These are phyloP conservation scores for Telopea speciosissima DNA, from an alignment of 177 flowering plant genomes.

Conservation along the genomic window DNA sequence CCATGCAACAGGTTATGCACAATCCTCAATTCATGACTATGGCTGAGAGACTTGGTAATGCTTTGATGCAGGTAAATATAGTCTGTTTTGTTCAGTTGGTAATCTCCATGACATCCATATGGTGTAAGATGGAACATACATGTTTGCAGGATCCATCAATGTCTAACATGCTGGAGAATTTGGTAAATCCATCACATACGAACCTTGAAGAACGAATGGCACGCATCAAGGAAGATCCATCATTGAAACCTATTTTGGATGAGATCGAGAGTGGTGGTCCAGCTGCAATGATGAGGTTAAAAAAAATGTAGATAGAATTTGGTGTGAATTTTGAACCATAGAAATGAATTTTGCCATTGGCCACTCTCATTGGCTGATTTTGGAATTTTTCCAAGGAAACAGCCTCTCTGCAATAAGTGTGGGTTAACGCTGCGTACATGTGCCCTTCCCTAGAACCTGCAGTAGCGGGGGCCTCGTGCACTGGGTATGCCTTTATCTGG, in stretches of 20 bases:
- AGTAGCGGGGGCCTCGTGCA: too few species aligned
- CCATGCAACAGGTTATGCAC: slow-evolving; percentile 97
- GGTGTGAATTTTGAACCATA: too few species aligned
- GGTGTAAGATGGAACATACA: neutral
- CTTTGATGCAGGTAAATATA: slow-evolving; percentile 70
- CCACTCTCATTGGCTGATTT: too few species aligned
- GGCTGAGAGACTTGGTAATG: slow-evolving; percentile 96
- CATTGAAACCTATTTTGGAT: slow-evolving; percentile 77
- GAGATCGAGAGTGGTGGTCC: slow-evolving; percentile 94
- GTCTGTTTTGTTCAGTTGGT: neutral
- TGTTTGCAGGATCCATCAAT: slow-evolving; percentile 80
- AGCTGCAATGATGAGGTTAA: slow-evolving; percentile 96
- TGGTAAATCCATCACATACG: slow-evolving; percentile 58
- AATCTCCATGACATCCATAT: neutral
- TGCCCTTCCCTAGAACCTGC: too few species aligned
- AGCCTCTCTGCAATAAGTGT: too few species aligned
- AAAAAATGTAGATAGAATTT: too few species aligned
- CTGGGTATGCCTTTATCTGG: too few species aligned
- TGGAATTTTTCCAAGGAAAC: too few species aligned
- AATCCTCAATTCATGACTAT: slow-evolving; percentile 93
- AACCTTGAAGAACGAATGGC: slow-evolving; percentile 85
- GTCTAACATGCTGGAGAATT: slow-evolving; percentile 70
- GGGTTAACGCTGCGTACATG: too few species aligned
- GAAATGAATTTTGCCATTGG: too few species aligned
- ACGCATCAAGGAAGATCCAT: slow-evolving; percentile 76